Base-by-base conservation (phyloP, 768 basidiomycete genomes). In the Sporobolomyces roseus region DNA sequence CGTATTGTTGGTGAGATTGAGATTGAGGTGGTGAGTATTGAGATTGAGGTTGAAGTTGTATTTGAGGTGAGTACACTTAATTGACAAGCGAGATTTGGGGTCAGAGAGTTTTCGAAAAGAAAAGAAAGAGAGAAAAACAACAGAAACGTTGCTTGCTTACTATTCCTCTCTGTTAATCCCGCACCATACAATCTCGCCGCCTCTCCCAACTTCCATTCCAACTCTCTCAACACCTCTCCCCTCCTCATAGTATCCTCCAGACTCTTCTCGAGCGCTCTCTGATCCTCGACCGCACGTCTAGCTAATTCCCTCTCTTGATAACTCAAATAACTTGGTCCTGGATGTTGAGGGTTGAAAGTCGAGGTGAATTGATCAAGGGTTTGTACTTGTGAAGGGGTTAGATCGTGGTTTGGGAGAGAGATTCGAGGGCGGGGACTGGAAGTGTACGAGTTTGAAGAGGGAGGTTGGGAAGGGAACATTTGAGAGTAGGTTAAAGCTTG, bases 131-230 rank as follows among this genome's bases (percentile, higher is more conserved):
- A 41, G 36, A 25, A 29, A 35, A 29, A 12, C 7, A 10, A 32
- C 48, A 52, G 36, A 45, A 13, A 30, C n/a, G 13, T 21, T 16
- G 35, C 29, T 43, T 29, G 25, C 59, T 49, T 12, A 16, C 93
- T 82, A 76, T 93, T 90, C 71, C 90, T 84, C 30, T 92, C 92
- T 49, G 94, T 81, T 27, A 96, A 81, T 61, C 88, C 85, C 73
- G 68, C 68, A 7, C 97, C 93, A 77, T 97, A 98, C 5, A 96
- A 80, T 76, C 89, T 88, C 51, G 97, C 91, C 0, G 91, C 92
- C 77, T 94, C 86, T 1, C 91, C 89, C 14, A 99, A 79, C 79
- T 97, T 94, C 53, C 89, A 88, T 74, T 97, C 89, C 92, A 98
- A 97, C 55, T 97, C 93, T 10, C 86, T 82, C 41, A 99, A 81